Conservation (phyloP, 306 rosid genomes). For the Trifolium dubium region DNA sequence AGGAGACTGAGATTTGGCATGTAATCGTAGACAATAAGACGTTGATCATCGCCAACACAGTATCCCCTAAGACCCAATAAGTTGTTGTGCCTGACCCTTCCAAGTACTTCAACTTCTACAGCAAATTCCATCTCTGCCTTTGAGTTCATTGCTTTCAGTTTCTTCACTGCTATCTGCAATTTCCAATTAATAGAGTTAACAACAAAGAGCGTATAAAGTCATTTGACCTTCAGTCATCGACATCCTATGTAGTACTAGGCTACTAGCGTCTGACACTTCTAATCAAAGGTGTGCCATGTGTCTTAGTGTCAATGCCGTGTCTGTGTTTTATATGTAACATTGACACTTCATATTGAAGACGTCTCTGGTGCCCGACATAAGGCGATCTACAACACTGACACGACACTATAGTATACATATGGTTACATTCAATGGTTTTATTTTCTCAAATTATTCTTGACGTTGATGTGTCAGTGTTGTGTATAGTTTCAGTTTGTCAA, state of each 20-base stretch:
- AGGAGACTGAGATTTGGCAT: slow-evolving; percentile 91
- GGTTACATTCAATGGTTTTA: background rate
- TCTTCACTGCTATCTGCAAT: slow-evolving; percentile 88
- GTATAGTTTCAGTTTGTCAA: background rate
- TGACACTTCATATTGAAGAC: background rate
- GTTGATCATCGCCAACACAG: slow-evolving; percentile 75
- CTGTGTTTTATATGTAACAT: background rate
- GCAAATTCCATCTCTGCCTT: slow-evolving; percentile 97
- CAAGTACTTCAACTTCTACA: slow-evolving; percentile 93
- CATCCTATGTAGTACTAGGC: background rate
- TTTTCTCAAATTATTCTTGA: background rate
- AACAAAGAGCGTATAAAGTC: background rate
- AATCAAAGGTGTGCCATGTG: background rate
- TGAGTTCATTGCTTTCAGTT: slow-evolving; percentile 83
- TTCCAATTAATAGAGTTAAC: background rate
- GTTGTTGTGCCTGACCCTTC: slow-evolving; percentile 88
- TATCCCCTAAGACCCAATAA: slow-evolving; percentile 82
- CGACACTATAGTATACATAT: background rate
- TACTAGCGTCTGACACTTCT: background rate
- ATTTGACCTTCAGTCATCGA: background rate
- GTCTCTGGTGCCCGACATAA: too few species aligned
- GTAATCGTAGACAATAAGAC: slow-evolving; percentile 90
- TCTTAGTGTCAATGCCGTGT: background rate
- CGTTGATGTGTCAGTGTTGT: background rate
- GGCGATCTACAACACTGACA: background rate